phyloP scores from a whole-genome alignment of 2,329 filamentous ascomycete species.

The Thelonectria olida region DNA sequence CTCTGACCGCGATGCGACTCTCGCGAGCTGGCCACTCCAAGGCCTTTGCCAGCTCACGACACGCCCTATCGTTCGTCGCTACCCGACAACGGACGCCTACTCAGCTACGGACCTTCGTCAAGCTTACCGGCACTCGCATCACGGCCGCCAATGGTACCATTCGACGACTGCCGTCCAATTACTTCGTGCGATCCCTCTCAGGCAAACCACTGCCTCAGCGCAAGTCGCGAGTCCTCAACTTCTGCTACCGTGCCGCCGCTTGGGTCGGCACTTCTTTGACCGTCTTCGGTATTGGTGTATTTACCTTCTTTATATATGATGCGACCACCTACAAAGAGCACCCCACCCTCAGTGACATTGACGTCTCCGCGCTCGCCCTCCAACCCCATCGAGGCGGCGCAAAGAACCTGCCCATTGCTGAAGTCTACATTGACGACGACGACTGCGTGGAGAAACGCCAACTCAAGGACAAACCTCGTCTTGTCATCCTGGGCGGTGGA shows the following conservation, averaged over 20 bases:
- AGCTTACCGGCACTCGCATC: conserved; percentile 27
- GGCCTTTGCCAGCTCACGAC: conserved; percentile 23
- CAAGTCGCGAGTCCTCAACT: conserved; percentile 60
- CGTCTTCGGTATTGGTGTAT: conserved; percentile 73
- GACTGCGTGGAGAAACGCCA: conserved; percentile 75
- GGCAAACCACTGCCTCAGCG: conserved; percentile 61
- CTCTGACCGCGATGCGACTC: conserved; percentile 37
- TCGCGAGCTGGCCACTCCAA: conserved; percentile 30
- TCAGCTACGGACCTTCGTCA: conserved; percentile 33
- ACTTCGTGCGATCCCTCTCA: conserved; percentile 55
- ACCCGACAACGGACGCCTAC: conserved; percentile 20
- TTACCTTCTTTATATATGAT: conserved; percentile 94
- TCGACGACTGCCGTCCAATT: conserved; percentile 32
- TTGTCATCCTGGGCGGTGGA: conserved; percentile 92
- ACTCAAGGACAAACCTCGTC: conserved; percentile 86
- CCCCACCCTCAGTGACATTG: conserved; percentile 73
- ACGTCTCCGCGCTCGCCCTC: conserved; percentile 85
- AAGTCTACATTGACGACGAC: conserved; percentile 88
- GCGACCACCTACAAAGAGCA: conserved; percentile 87
- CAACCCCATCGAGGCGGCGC: conserved; percentile 85
- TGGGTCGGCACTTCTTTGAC: conserved; percentile 76
- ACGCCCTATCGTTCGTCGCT: conserved; percentile 20
- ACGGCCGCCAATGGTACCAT: conserved; percentile 9
- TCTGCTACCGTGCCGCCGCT: conserved; percentile 73
- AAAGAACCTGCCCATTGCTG: conserved; percentile 93